Conservation (phyloP, 1,284 basidiomycete species). For the Fomitopsis schrenkii region DNA sequence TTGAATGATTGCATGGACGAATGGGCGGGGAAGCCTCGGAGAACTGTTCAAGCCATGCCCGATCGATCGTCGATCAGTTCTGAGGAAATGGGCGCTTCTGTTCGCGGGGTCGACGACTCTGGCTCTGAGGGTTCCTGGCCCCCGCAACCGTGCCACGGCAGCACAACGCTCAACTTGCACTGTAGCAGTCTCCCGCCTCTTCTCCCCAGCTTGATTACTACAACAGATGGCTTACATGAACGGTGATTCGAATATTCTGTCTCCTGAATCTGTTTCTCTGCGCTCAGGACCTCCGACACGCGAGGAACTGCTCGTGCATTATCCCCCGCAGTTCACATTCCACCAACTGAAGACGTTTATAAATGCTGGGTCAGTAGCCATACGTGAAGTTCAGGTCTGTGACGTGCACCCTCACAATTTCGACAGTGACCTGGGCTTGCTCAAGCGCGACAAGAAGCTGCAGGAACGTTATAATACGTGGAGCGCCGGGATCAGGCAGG, state of each 20-base stretch:
- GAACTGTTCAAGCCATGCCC: not conserved
- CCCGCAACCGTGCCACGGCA: not conserved
- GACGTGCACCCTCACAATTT: not conserved
- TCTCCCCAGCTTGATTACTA: not conserved
- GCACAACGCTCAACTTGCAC: not conserved
- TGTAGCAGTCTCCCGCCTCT: not conserved
- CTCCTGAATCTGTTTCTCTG: slow-evolving; percentile 33
- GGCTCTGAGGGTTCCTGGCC: no score
- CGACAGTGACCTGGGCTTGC: slow-evolving; percentile 67
- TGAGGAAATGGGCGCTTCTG: not conserved
- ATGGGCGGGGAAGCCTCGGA: not conserved
- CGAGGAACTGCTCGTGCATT: slow-evolving; percentile 61
- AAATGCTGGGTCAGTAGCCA: slow-evolving; percentile 58
- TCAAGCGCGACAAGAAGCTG: slow-evolving; percentile 68
- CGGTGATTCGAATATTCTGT: not conserved
- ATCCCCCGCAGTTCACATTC: slow-evolving; percentile 75
- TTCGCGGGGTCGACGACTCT: not conserved
- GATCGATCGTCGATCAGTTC: slow-evolving; percentile 1
- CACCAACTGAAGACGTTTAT: slow-evolving; percentile 69
- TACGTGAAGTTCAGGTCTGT: not conserved
- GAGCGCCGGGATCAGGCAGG: slow-evolving; percentile 45
- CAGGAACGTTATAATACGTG: slow-evolving; percentile 65
- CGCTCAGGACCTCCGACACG: slow-evolving; percentile 58
- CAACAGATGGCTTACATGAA: not conserved
- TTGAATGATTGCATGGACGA: not conserved